phyloP scores from a whole-genome alignment of 495 filamentous ascomycete genomes.

The Bacidia gigantensis region DNA sequence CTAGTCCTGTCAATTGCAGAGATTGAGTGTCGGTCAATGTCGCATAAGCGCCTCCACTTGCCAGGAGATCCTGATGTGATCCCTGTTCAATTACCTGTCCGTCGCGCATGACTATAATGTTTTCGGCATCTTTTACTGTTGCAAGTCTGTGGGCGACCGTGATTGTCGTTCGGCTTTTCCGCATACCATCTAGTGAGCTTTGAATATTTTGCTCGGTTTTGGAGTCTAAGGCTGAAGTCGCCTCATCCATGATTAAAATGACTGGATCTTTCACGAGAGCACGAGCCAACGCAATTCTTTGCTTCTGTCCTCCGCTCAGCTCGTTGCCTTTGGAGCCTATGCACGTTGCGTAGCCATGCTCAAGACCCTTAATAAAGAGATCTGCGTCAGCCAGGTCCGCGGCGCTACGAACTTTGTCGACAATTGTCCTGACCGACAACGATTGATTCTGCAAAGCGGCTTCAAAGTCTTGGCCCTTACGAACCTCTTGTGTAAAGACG shows the following conservation, averaged over 20 bases:
- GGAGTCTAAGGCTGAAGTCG: conserved; percentile 48
- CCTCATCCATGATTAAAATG: conserved; percentile 77
- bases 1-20: background rate
- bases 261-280: conserved; percentile 63
- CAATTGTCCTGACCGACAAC: conserved; percentile 25
- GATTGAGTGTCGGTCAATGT: conserved; percentile 21
- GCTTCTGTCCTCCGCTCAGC: conserved; percentile 51
- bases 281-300: conserved; percentile 53
- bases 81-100: conserved; percentile 44
- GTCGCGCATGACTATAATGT: conserved; percentile 47
- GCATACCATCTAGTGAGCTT: conserved; percentile 32
- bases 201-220: conserved; percentile 40
- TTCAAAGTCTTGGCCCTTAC: conserved; percentile 26
- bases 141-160: conserved; percentile 37
- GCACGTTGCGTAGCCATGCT: conserved; percentile 36
- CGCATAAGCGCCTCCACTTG: conserved; percentile 31
- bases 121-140: conserved; percentile 46
- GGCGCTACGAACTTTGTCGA: conserved; percentile 27
- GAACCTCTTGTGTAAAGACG: conserved; percentile 22
- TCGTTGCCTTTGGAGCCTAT: conserved; percentile 42
- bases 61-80: conserved; percentile 30
- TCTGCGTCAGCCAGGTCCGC: conserved; percentile 30
- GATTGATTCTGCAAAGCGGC: conserved; percentile 23
- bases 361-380: conserved; percentile 33
- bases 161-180: conserved; percentile 33